These are phyloP conservation scores for Bathelium albidoporum DNA, from an alignment of 495 filamentous ascomycete genomes.

Conservation along the genomic window DNA sequence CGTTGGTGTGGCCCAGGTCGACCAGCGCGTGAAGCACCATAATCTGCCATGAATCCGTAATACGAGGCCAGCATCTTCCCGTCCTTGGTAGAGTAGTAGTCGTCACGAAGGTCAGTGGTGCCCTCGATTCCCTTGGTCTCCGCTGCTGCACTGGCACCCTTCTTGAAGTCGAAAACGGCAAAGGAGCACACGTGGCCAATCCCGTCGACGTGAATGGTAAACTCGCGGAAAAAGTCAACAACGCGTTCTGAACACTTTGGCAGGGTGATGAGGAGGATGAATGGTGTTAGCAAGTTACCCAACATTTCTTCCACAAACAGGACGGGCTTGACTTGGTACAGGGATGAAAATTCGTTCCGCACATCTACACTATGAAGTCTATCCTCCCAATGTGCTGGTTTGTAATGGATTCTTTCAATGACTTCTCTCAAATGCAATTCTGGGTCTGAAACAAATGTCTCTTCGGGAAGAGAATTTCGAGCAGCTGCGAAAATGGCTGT, in stretches of 20 bases:
- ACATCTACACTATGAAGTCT: conserved; percentile 83
- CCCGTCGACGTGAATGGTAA: conserved; percentile 93
- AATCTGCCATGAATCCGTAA: conserved; percentile 85
- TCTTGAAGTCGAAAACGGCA: conserved; percentile 96
- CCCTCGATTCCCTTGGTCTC: conserved; percentile 41
- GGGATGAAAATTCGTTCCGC: conserved; percentile 67
- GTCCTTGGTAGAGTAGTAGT: conserved; percentile 90
- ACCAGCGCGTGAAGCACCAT: conserved; percentile 27
- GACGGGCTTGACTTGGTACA: conserved; percentile 80
- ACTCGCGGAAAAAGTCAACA: conserved; percentile 96
- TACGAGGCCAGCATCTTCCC: conserved; percentile 96
- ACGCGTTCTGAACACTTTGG: conserved; percentile 85
- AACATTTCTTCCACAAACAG: conserved; percentile 90
- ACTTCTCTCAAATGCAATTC: conserved; percentile 80
- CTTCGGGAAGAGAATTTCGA: conserved; percentile 70
- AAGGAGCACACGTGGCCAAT: conserved; percentile 93
- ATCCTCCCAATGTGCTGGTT: conserved; percentile 76
- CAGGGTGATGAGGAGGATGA: conserved; percentile 77
- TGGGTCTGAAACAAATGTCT: conserved; percentile 83
- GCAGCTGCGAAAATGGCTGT: conserved; percentile 66
- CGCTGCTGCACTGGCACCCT: conserved; percentile 50
- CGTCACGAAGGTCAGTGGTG: conserved; percentile 49
- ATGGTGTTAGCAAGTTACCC: conserved; percentile 83
- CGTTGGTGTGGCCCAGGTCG: neutral
- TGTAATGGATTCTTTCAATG: conserved; percentile 83